Percentiles rank a stretch among this genome's conserved stretches.
These are phyloP conservation scores for Penicillium palitans DNA, from an alignment of 2,329 filamentous ascomycete genomes.

Conservation along the genomic window DNA sequence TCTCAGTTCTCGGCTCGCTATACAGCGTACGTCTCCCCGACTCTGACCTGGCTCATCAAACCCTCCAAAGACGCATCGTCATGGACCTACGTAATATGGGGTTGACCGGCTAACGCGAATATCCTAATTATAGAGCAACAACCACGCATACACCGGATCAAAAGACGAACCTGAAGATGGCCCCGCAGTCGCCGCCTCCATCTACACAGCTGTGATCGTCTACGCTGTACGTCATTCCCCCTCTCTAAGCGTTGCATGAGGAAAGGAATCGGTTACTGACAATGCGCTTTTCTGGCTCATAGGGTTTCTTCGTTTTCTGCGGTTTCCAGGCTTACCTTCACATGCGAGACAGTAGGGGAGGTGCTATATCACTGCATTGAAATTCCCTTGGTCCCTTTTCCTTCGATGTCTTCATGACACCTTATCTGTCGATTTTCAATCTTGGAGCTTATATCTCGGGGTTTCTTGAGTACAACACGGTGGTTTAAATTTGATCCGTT, in stretches of 20 bases:
- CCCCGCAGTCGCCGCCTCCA: slow-evolving; percentile 74
- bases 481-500: slow-evolving; percentile 11
- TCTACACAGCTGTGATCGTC: slow-evolving; percentile 84
- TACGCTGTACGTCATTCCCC: slow-evolving; percentile 69
- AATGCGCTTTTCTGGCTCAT: neutral
- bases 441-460: slow-evolving; percentile 20
- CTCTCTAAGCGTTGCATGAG: neutral
- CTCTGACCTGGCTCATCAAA: neutral
- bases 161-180: slow-evolving; percentile 70
- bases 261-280: slow-evolving; percentile 16
- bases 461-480: slow-evolving; percentile 15
- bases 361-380: slow-evolving; percentile 74
- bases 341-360: slow-evolving; percentile 75
- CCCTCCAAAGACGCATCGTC: slow-evolving; percentile 4
- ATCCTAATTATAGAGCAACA: slow-evolving; percentile 53
- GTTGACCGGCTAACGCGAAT: slow-evolving; percentile 10
- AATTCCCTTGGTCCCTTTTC: slow-evolving; percentile 16
- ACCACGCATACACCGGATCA: slow-evolving; percentile 81
- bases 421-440: slow-evolving; percentile 20
- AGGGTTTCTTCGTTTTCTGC: slow-evolving; percentile 92
- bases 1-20: slow-evolving; percentile 66
- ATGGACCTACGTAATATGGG: slow-evolving; percentile 2
- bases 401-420: slow-evolving; percentile 19
- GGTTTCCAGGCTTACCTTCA: slow-evolving; percentile 85
- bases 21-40: slow-evolving; percentile 60